phyloP scores from a whole-genome alignment of 805 yeast genomes.

The Teunomyces atbi region DNA sequence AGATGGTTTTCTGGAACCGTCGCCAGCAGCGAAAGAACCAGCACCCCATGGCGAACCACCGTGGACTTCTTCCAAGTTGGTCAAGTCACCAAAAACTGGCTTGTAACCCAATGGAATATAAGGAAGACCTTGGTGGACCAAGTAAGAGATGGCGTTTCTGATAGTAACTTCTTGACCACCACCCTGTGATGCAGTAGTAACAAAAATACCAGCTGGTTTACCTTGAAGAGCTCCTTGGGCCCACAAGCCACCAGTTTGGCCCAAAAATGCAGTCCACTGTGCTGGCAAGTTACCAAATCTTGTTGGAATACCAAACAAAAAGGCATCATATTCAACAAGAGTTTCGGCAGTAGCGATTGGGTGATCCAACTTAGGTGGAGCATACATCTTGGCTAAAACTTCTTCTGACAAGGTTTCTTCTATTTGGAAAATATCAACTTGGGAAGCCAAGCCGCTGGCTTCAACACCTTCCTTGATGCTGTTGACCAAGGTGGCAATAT shows the following conservation, averaged over 20 bases:
- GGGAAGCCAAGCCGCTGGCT: conserved; percentile 55
- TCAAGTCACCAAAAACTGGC: conserved; percentile 51
- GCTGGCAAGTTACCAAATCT: conserved; percentile 75
- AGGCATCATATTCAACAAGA: conserved; percentile 65
- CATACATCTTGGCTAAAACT: conserved; percentile 60
- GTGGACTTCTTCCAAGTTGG: conserved; percentile 64
- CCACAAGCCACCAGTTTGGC: conserved; percentile 75
- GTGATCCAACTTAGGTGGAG: conserved; percentile 53
- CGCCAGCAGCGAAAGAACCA: conserved; percentile 71
- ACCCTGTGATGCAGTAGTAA: conserved; percentile 69
- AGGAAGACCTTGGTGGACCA: conserved; percentile 75
- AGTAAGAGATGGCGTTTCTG: conserved; percentile 53
- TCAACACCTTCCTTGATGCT: conserved; percentile 67
- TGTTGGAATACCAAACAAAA: conserved; percentile 77
- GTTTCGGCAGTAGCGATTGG: conserved; percentile 61
- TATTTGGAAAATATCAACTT: conserved; percentile 72
- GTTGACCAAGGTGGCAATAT: conserved; percentile 67
- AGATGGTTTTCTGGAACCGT: conserved; percentile 70
- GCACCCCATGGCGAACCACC: conserved; percentile 91
- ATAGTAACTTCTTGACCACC: conserved; percentile 81
- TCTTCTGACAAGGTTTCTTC: conserved; percentile 73
- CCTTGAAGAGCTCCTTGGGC: conserved; percentile 66
- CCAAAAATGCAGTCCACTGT: conserved; percentile 77
- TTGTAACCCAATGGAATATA: conserved; percentile 77
- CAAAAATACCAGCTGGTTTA: conserved; percentile 71